Base-by-base conservation (phyloP, 345 rosid species). In the Syzygium aromaticum region DNA sequence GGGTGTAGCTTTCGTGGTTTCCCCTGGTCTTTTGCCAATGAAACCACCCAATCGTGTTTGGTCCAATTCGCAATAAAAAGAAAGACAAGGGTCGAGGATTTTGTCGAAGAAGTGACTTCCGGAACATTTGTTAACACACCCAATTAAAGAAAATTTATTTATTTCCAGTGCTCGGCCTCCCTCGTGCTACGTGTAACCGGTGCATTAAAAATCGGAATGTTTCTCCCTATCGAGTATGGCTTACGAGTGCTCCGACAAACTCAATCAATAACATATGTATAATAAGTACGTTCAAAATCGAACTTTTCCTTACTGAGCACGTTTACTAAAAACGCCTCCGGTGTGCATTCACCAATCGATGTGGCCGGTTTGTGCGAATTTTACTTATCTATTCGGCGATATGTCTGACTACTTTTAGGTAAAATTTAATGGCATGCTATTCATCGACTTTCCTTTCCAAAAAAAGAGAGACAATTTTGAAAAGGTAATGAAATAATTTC, bases 101-200 rank as follows among this genome's bases (percentile, higher is more conserved):
- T 28, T 64, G 21, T 28, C 15, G 21, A 15, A 64, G 38, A 64
- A 64, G 40, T 15, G 40, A 28, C 22, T 67, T 67, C 33, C 33
- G 33, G 25, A 17, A 19, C 78, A 33, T 12, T 17, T 15, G 12
- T 67, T 4, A 33, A 33, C n/a, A 33, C 23, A 17, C 13, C 40
- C 11, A 33, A 8, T 30, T 16, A 8, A 9, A 67, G 3, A 33
- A 19, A 8, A 30, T 30, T 8, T 67, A 30, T 33, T 33, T 16
- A 17, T 67, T 33, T 38, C 21, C 10, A 0, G 17, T 33, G 46
- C 3, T 21, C 46, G 7, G 2, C 46, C 13, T 17, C 78, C 7
- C 25, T 9, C 13, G 3, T 30, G 22, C 7, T 8, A 25, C 1
- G 0, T 33, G 80, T 19, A 19, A 19, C 19, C 0, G 11, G 0